Base-by-base conservation (phyloP, 108 stramenopile species). In the Aurantiochytrium sp. region DNA sequence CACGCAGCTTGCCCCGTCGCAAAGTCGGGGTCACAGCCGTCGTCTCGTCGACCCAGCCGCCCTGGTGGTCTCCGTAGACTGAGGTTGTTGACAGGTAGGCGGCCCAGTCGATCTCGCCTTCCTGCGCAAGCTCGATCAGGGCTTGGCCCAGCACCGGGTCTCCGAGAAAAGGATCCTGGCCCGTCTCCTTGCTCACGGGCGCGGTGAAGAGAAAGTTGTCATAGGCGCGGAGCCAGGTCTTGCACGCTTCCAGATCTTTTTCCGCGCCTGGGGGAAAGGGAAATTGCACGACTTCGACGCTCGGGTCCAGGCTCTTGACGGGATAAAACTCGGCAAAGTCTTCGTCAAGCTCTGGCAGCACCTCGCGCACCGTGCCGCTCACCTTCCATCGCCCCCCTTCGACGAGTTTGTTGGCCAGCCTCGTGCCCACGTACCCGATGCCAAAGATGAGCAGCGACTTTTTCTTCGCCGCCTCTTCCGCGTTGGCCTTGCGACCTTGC, bases 21-120 rank as follows among this genome's bases (percentile, higher is more conserved):
- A 49, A 21, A 6, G 73, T 76, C 45, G 73, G 73, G n/a, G 49
- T 51, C 44, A 19, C 47, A 6, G 73, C 35, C 73, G 49, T 51
- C 35, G 21, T 44, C 28, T 53, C 87, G 16, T 87, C 87, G 16
- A 58, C 87, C 87, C 57, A 55, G 0, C 23, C 87, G 5, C 87
- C 87, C 53, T 35, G 8, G 16, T 28, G 47, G 87, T 87, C 58
- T 21, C 87, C 87, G 87, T 87, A 87, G 28, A 87, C 87, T 5
- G 28, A n/a, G 51, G 87, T 87, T 4, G 87, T 87, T 25, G 87
- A 87, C 57, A 87, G 87, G 58, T 87, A 87, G 16, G 23, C 87
- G n/a, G 25, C 87, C 87, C 87, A 87, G 58, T 57, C 28, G 5
- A 87, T 35, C 28, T 35, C 57, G 53, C 51, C 87, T 28, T 55